Conservation (phyloP, 2,329 filamentous ascomycete genomes). For the Massarina eburnea region DNA sequence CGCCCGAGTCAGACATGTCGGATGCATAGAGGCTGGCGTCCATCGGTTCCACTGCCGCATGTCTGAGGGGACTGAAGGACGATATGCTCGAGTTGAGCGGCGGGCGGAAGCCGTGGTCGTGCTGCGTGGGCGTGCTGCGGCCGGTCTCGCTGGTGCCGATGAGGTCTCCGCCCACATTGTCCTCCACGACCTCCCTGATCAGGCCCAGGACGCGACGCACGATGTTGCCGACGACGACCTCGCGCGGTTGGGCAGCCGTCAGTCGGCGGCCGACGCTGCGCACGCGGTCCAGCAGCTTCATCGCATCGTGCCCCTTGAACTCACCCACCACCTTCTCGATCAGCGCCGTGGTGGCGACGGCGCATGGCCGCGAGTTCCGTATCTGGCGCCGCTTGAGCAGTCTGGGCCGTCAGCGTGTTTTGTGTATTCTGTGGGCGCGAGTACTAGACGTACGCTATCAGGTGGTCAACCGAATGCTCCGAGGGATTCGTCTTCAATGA, state of each 20-base stretch:
- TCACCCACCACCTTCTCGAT: constrained; percentile 83
- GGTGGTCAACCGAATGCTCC: constrained; percentile 79
- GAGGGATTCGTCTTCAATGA: constrained; percentile 74
- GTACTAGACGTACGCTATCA: constrained; percentile 68
- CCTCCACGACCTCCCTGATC: constrained; percentile 86
- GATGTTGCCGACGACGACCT: constrained; percentile 93
- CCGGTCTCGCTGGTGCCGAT: constrained; percentile 61
- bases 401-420: constrained; percentile 48
- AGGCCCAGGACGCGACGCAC: constrained; percentile 86
- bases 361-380: constrained; percentile 81
- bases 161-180: constrained; percentile 68
- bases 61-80: constrained; percentile 50
- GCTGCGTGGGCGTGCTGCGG: constrained; percentile 48
- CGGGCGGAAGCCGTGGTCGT: constrained; percentile 42
- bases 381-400: constrained; percentile 92
- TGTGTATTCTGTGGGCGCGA: not conserved
- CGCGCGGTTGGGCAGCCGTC: constrained; percentile 80
- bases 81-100: constrained; percentile 46
- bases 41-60: constrained; percentile 42
- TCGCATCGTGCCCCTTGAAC: constrained; percentile 75
- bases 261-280: constrained; percentile 76
- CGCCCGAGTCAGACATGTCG: constrained; percentile 39
- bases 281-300: constrained; percentile 77
- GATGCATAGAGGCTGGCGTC: constrained; percentile 32
- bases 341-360: constrained; percentile 86